These are phyloP conservation scores for Lablab purpureus DNA, from an alignment of 306 rosid species.

Conservation along the genomic window DNA sequence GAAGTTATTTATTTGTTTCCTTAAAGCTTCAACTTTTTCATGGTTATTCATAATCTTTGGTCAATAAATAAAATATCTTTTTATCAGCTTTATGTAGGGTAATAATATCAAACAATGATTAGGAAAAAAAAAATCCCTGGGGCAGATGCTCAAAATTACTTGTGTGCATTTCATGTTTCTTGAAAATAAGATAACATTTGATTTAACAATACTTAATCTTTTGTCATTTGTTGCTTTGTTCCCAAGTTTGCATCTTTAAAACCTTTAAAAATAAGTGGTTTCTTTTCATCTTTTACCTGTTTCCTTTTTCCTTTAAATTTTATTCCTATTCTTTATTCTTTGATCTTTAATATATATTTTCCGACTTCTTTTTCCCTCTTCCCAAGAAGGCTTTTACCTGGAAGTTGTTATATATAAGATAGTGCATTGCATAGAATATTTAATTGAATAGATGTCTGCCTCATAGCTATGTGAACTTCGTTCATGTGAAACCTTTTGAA, in stretches of 20 bases:
- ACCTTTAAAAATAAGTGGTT: constrained; percentile 8
- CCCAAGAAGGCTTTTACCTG: neutral
- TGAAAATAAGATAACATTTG: constrained; percentile 8
- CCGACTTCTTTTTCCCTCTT: neutral
- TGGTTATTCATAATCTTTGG: neutral
- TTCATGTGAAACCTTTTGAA: constrained; percentile 27
- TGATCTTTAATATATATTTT: neutral
- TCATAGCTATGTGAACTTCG: neutral
- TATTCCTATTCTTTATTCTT: constrained; percentile 5
- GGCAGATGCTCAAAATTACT: constrained; percentile 1
- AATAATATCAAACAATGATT: neutral
- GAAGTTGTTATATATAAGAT: constrained; percentile 16
- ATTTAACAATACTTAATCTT: neutral
- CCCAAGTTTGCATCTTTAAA: constrained; percentile 18
- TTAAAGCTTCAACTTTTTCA: constrained; percentile 7
- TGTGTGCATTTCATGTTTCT: neutral
- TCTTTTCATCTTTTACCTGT: constrained; percentile 11
- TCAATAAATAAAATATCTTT: constrained; percentile 13
- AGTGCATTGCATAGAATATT: neutral
- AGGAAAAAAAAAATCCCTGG: neutral
- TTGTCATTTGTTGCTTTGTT: constrained; percentile 19
- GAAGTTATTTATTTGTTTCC: constrained; percentile 14
- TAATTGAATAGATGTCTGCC: neutral
- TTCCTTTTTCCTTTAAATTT: neutral
- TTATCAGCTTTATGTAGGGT: neutral